Evolutionary conservation across 306 rosid species (phyloP), one percentile per base, ranked within the genome.

Genomic region (Sphenostylis stenocarpa): DNA sequence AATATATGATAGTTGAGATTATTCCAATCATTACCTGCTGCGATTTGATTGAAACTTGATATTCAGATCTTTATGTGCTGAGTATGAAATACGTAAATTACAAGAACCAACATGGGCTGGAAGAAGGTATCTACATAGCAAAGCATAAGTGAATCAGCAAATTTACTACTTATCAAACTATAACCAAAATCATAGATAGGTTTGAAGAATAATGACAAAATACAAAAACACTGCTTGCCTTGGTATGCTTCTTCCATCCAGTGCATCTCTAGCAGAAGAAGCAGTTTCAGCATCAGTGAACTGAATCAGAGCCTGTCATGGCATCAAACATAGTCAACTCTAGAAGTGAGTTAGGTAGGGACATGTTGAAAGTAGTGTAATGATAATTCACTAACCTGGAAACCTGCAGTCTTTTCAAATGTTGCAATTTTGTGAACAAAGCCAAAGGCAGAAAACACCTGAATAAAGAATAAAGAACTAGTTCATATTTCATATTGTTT

Each of bases 201-300:
- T 34, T 15, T n/a, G 26, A 20, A 55, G 8, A 62, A 66, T 47
- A 48, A 29, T 16, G 23, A 17, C 43, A 28, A 78, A 81, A 43
- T 15, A 9, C 49, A 75, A 75, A 66, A 73, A 47, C 20, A 74
- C 60, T 31, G 69, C 83, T 84, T 91, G 76, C 98, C 90, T 91
- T 55, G 98, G 98, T 77, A 93, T 93, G 71, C 98, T 91, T 88
- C 98, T 91, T 85, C 96, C 98, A 83, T 93, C 96, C 71, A 93
- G 86, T 33, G 98, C 91, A 62, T 91, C 81, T 86, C 98, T 88
- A 26, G 98, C 98, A 7, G 91, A 57, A 75, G 95, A 82, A 72
- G 98, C 98, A 64, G 89, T 93, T 39, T 89, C 96, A 47, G 96
- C 86, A 77, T 93, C 98, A 77, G 84, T 89, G 67, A 87, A 93